Conservation (phyloP, 805 yeast genomes). For the Zygosaccharomyces lentus region DNA sequence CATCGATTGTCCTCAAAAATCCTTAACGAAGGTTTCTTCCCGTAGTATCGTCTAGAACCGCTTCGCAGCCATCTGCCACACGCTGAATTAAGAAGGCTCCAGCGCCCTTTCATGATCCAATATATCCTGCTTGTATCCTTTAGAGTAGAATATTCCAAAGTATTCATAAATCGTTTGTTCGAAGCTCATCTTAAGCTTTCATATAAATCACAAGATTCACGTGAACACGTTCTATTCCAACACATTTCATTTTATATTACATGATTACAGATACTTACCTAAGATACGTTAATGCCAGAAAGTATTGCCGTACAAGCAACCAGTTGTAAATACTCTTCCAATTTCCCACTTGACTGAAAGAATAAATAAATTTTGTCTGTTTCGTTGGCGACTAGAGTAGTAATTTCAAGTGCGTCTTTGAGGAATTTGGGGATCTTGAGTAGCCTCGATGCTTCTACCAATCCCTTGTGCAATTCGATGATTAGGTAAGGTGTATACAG, state of each 20-base stretch:
- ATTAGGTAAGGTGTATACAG: slow-evolving; percentile 70
- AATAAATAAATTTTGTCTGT: slow-evolving; percentile 54
- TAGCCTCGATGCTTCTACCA: slow-evolving; percentile 40
- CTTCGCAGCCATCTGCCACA: background rate
- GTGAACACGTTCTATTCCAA: background rate
- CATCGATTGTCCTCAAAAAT: slow-evolving; percentile 15
- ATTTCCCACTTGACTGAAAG: slow-evolving; percentile 53
- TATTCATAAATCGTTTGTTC: background rate
- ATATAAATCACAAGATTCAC: background rate
- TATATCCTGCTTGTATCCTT: background rate
- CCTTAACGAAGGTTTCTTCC: background rate
- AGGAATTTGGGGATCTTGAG: slow-evolving; percentile 43
- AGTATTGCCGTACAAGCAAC: slow-evolving; percentile 55
- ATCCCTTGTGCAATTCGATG: slow-evolving; percentile 58
- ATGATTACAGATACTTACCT: background rate
- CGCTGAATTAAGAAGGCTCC: background rate
- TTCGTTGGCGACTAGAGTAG: slow-evolving; percentile 66
- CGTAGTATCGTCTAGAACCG: background rate
- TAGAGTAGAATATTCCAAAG: background rate
- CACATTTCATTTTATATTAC: background rate
- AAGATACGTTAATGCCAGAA: slow-evolving; percentile 4
- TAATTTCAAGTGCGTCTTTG: slow-evolving; percentile 53
- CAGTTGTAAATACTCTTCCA: slow-evolving; percentile 49
- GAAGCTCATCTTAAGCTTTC: background rate
- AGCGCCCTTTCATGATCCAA: background rate